These are phyloP conservation scores for Penicillium sp. DNA, from an alignment of 2,329 filamentous ascomycete genomes.

Conservation along the genomic window DNA sequence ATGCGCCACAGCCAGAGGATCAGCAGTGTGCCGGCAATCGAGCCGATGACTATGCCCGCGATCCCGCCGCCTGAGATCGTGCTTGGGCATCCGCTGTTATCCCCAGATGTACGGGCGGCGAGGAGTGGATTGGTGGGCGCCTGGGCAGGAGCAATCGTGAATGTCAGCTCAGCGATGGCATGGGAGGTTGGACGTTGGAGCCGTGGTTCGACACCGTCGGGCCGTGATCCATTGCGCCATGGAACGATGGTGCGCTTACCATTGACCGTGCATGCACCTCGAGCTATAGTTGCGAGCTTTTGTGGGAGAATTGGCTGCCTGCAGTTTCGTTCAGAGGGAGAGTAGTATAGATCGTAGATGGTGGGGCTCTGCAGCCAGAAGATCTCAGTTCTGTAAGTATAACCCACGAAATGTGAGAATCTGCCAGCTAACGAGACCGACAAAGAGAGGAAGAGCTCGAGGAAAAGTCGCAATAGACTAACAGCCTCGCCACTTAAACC, in stretches of 20 bases:
- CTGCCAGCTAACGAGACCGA: no score
- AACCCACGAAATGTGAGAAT: no score
- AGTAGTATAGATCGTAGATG: no score
- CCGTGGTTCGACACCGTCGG: slow-evolving; percentile 12
- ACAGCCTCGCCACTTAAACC: slow-evolving; percentile 7
- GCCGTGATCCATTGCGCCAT: not conserved
- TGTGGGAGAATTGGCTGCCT: no score
- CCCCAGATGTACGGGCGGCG: slow-evolving; percentile 22
- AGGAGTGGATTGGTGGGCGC: slow-evolving; percentile 21
- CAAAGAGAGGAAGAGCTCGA: no score
- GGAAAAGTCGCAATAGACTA: no score
- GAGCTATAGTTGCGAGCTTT: no score
- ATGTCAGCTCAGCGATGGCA: no score
- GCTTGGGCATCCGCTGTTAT: slow-evolving; percentile 25
- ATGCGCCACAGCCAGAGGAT: slow-evolving; percentile 38
- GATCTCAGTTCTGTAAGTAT: no score
- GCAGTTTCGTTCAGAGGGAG: no score
- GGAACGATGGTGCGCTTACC: slow-evolving; percentile 6
- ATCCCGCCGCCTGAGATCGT: slow-evolving; percentile 37
- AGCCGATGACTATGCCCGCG: slow-evolving; percentile 42
- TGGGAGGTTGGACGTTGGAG: slow-evolving; percentile 3
- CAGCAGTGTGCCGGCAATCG: slow-evolving; percentile 38
- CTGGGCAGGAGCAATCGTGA: slow-evolving; percentile 7
- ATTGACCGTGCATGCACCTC: no score
- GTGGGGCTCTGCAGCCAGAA: no score